phyloP scores from a whole-genome alignment of 306 rosid genomes.

The Gastrolobium bilobum region DNA sequence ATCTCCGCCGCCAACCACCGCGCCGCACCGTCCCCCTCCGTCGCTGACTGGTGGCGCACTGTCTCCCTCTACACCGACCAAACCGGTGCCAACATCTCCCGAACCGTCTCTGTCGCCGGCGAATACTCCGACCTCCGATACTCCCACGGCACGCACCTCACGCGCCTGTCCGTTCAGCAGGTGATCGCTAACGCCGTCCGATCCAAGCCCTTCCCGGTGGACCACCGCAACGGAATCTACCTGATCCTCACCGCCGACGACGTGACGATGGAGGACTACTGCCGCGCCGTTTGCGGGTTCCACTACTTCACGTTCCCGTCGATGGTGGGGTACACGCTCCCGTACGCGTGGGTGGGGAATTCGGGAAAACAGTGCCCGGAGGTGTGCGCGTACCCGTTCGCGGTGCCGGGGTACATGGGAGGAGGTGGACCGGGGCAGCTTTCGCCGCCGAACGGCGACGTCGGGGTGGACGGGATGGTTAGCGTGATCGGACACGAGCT shows the following conservation, averaged over 20 bases:
- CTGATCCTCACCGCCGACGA: conserved; percentile 73
- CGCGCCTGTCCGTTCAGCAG: conserved; percentile 79
- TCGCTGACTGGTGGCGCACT: conserved; percentile 88
- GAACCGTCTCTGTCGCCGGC: conserved; percentile 71
- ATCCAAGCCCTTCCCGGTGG: conserved; percentile 80
- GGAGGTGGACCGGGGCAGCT: conserved; percentile 76
- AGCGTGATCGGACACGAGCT: conserved; percentile 58
- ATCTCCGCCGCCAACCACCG: conserved; percentile 57
- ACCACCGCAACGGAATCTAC: conserved; percentile 84
- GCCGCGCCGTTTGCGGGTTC: conserved; percentile 95
- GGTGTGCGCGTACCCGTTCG: conserved; percentile 93
- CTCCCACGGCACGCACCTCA: conserved; percentile 73
- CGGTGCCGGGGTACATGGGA: conserved; percentile 81
- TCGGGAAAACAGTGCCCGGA: conserved; percentile 94
- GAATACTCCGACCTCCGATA: conserved; percentile 66
- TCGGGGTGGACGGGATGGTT: conserved; percentile 58
- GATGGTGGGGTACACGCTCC: conserved; percentile 84
- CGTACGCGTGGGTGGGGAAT: conserved; percentile 94
- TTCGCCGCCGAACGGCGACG: conserved; percentile 58
- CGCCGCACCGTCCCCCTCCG: conserved; percentile 69
- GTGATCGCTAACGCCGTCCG: conserved; percentile 77
- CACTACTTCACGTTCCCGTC: conserved; percentile 96
- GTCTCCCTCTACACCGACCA: conserved; percentile 89
- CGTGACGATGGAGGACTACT: conserved; percentile 82
- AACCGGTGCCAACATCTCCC: conserved; percentile 87